Evolutionary conservation across 1,139 yeast species (phyloP).

Genomic region (Taphrina wiesneri): DNA sequence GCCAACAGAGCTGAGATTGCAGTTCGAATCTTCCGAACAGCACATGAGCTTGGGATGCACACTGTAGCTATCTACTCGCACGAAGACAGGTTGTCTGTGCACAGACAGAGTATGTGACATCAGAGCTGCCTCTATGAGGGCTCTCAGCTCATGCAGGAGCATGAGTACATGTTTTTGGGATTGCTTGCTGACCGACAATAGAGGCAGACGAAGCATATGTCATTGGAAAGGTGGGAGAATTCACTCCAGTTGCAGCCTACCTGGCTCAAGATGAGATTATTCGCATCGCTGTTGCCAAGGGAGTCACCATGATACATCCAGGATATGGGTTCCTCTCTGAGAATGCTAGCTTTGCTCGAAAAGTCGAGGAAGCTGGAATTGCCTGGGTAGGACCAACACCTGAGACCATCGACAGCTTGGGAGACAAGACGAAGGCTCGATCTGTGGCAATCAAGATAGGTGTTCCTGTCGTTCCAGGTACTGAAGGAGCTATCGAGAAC

Average conservation of each 20-base stretch:
- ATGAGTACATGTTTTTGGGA: background rate
- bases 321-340: constrained; percentile 97
- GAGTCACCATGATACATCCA: constrained; percentile 96
- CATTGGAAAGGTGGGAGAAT: constrained; percentile 87
- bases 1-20: constrained; percentile 39
- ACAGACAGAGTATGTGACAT: constrained; percentile 55
- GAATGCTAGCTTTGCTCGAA: constrained; percentile 89
- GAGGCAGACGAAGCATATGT: constrained; percentile 60
- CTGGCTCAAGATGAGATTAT: constrained; percentile 94
- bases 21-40: constrained; percentile 74
- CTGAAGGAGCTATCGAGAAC: constrained; percentile 90
- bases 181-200: constrained; percentile 30
- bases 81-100: constrained; percentile 94
- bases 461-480: constrained; percentile 97
- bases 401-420: constrained; percentile 89
- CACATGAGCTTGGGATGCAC: constrained; percentile 96
- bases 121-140: too few relatives aligned
- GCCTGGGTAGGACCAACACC: constrained; percentile 96
- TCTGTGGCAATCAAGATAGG: constrained; percentile 73
- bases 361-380: constrained; percentile 87
- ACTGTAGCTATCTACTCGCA: constrained; percentile 97
- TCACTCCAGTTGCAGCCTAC: constrained; percentile 93
- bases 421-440: constrained; percentile 96
- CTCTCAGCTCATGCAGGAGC: background rate
- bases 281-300: constrained; percentile 80